Evolutionary conservation across 805 yeast genomes (phyloP), one percentile per base, ranked within the genome.

Genomic region (Candida argentea): DNA sequence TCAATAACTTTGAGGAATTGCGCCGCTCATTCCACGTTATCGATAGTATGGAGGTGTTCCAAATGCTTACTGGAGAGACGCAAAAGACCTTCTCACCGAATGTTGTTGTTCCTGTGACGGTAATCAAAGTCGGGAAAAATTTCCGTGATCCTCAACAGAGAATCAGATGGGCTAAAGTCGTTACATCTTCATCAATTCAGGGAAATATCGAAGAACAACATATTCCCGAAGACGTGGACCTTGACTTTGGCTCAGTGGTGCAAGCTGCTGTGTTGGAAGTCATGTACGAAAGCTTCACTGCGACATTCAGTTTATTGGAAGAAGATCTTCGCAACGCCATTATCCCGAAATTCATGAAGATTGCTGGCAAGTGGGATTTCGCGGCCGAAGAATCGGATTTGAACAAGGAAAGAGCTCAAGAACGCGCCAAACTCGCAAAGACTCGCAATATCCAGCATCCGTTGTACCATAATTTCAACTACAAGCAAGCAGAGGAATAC

Each of bases 361-460:
- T 73, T 39, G 68, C 73, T 5, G 66, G 68, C 9, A 70, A 77
- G 40, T 87, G 96, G 96, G 89, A 89, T 46, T 64, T 72, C 38
- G 73, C 64, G 9, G 79, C 81, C 16, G 95, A 85, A 53, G 61
- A 70, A 32, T 61, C 58, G n/a, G 93, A 85, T 52, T 46, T 55
- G 13, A 69, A 61, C 26, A 61, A 57, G 27, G 89, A 77, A 40
- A 56, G 55, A 28, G 71, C 73, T 9, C 69, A 67, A 48, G 80
- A 73, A 38, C 73, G 73, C 36, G 76, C 76, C 16, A 74, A 77
- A 44, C 72, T 73, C 28, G 76, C 80, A 34, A 68, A 76, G 36
- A 70, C 76, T 19, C 74, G 94, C 48, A 78, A 83, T 39, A 70
- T 91, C 43, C 89, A 86, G 49, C 98, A 91, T 60, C 94, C 95